Conservation (phyloP, 2,329 filamentous ascomycete species). For the Laburnicola sp. region DNA sequence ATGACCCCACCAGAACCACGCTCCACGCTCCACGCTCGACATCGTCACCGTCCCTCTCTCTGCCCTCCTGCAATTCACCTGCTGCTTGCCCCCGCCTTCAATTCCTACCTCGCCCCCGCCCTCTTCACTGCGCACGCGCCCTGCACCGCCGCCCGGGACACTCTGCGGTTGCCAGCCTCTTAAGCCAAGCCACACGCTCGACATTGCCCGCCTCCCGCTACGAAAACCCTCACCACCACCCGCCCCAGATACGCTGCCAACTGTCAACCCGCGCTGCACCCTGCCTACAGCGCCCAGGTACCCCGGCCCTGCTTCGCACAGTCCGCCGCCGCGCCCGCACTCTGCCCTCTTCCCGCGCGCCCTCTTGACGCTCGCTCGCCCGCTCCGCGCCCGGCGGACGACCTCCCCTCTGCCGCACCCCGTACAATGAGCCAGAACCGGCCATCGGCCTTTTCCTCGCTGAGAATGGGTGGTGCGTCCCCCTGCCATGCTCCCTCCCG, state of each 20-base stretch:
- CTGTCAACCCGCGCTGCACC: slow-evolving; percentile 6
- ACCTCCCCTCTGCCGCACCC: slow-evolving; percentile 27
- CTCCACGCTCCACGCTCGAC: background rate
- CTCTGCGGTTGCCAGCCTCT: slow-evolving; percentile 12
- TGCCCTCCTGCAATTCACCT: slow-evolving; percentile 1
- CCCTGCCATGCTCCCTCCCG: slow-evolving; percentile 1
- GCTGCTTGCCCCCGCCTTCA: background rate
- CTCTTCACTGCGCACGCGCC: slow-evolving; percentile 4
- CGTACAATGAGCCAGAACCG: slow-evolving; percentile 82
- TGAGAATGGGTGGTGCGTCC: slow-evolving; percentile 95
- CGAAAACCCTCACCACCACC: slow-evolving; percentile 22
- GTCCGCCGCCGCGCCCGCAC: slow-evolving; percentile 47
- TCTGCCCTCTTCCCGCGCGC: slow-evolving; percentile 51
- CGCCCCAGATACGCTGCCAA: slow-evolving; percentile 23
- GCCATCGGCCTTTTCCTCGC: slow-evolving; percentile 80
- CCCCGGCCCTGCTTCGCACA: slow-evolving; percentile 55
- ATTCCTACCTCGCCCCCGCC: slow-evolving; percentile 4
- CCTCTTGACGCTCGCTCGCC: slow-evolving; percentile 47
- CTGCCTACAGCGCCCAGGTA: slow-evolving; percentile 61
- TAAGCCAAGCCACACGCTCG: slow-evolving; percentile 16
- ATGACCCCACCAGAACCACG: background rate
- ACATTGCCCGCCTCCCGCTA: background rate
- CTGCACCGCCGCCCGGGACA: slow-evolving; percentile 1
- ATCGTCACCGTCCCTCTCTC: background rate
- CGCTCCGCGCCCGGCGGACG: slow-evolving; percentile 31